These are phyloP conservation scores for Amyloporia xantha DNA, from an alignment of 768 basidiomycete genomes.

Conservation along the genomic window DNA sequence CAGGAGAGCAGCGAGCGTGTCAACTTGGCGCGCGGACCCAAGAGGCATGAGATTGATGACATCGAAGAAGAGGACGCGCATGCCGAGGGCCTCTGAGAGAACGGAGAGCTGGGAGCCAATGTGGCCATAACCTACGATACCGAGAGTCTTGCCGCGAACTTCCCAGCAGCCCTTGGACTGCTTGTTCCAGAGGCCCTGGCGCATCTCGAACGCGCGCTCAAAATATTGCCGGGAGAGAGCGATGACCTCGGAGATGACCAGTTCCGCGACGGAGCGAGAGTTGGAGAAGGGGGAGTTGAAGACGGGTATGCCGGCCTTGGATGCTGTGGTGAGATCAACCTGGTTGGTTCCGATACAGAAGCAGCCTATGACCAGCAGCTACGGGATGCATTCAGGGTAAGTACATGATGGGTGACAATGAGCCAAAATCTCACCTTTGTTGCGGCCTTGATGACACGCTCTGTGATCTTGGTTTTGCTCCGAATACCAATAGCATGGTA, in stretches of 20 bases:
- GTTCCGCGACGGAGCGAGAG: conserved; percentile 97
- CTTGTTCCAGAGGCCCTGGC: conserved; percentile 94
- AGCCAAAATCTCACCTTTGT: conserved; percentile 57
- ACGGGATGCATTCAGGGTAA: conserved; percentile 1
- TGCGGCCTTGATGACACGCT: conserved; percentile 80
- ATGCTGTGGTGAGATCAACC: conserved; percentile 82
- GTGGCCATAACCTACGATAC: conserved; percentile 97
- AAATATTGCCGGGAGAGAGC: conserved; percentile 91
- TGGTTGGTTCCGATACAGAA: conserved; percentile 99
- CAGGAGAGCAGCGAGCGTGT: conserved; percentile 69
- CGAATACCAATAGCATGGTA: conserved; percentile 97
- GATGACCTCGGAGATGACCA: conserved; percentile 91
- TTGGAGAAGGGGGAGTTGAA: conserved; percentile 99
- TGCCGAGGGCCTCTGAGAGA: conserved; percentile 92
- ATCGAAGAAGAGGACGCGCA: conserved; percentile 94
- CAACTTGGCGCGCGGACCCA: conserved; percentile 87
- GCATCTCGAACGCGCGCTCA: conserved; percentile 85
- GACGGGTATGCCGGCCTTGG: conserved; percentile 87
- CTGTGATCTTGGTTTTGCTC: conserved; percentile 95
- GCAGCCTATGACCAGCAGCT: conserved; percentile 96
- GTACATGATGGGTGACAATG: neutral
- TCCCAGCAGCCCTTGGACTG: conserved; percentile 99
- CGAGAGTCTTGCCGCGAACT: conserved; percentile 93
- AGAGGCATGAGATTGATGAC: conserved; percentile 97
- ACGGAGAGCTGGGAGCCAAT: conserved; percentile 97